Base-by-base conservation (phyloP, 2,329 filamentous ascomycete species). In the Colletotrichum lupini region DNA sequence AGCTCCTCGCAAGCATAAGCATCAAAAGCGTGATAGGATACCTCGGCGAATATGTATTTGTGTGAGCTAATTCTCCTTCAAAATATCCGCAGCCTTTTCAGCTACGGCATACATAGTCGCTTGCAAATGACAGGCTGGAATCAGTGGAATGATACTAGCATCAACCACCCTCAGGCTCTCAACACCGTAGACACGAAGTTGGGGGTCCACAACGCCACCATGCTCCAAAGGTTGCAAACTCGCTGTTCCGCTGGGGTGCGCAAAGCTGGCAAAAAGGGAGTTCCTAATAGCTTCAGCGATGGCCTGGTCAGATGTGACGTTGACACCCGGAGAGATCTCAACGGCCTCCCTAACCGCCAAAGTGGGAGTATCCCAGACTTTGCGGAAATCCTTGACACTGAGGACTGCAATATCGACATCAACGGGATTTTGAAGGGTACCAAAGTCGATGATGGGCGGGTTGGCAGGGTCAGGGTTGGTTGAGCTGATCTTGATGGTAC, bases 181-280 rank as follows among this genome's bases (percentile, higher is more conserved):
- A 0, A 81, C 75, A 1, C 81, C 80, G 22, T 81, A 79, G 1
- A 82, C 81, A 1, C 77, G 72, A 1, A 82, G 76, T 6, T 76
- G 62, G 12, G 77, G 73, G 28, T 81, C 79, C 5, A 82, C 80
- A 0, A 82, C 81, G 1, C 82, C 82, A 2, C 77, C 80, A 6
- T 81, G 78, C 35, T 83, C 82, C 32, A 80, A 76, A 2, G 85
- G 85, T 73, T 85, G 79, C 85, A 89, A 87, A 19, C 84, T 83
- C 55, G 84, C 82, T 22, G 85, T 88, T 3, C 88, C 86, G 2
- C 82, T 78, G 0, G 85, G 83, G 76, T 90, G 88, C 16, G 68
- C 28, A 24, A 74, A 67, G 19, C 61, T 67, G 1, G 67, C 56
- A 30, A 30, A 62, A 0, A 74, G 12, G 1, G 55, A 32, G 46